Conservation (phyloP, 805 yeast species). For the Schizosaccharomyces osmophilus region DNA sequence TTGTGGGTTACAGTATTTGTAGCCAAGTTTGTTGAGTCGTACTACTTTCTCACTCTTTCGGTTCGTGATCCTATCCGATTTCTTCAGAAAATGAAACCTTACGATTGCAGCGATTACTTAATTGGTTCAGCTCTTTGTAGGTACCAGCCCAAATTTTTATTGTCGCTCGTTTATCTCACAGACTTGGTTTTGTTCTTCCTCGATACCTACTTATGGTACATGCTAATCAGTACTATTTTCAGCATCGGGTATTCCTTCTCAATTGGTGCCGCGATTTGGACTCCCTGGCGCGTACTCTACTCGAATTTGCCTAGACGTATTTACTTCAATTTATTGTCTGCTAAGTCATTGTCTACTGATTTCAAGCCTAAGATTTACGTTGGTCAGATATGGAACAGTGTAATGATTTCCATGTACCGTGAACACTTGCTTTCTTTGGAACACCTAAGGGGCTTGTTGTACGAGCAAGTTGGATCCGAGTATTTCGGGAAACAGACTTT, state of each 20-base stretch:
- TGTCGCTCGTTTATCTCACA: constrained; percentile 79
- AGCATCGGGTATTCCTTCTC: constrained; percentile 97
- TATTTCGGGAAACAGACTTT: constrained; percentile 89
- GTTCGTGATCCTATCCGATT: constrained; percentile 85
- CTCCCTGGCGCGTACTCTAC: constrained; percentile 98
- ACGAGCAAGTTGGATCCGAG: constrained; percentile 84
- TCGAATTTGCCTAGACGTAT: constrained; percentile 96
- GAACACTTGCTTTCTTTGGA: constrained; percentile 94
- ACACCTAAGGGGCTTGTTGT: constrained; percentile 87
- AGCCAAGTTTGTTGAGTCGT: constrained; percentile 77
- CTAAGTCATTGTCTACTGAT: constrained; percentile 96
- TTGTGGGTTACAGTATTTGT: constrained; percentile 75
- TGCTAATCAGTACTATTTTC: constrained; percentile 77
- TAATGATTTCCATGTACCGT: constrained; percentile 97
- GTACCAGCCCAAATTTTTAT: constrained; percentile 68
- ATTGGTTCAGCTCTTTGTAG: constrained; percentile 50
- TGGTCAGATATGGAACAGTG: constrained; percentile 97
- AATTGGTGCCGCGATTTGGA: constrained; percentile 92
- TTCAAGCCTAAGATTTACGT: constrained; percentile 95
- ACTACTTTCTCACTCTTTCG: constrained; percentile 70
- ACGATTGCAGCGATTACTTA: constrained; percentile 92
- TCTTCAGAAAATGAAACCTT: constrained; percentile 56
- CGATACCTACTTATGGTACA: constrained; percentile 98
- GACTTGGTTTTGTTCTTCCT: constrained; percentile 88
- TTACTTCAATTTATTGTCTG: constrained; percentile 88